Percentiles rank a stretch among this genome's conserved stretches.
phyloP scores from a whole-genome alignment of 1,139 yeast genomes.

The Nakaseomyces nivariensis region DNA sequence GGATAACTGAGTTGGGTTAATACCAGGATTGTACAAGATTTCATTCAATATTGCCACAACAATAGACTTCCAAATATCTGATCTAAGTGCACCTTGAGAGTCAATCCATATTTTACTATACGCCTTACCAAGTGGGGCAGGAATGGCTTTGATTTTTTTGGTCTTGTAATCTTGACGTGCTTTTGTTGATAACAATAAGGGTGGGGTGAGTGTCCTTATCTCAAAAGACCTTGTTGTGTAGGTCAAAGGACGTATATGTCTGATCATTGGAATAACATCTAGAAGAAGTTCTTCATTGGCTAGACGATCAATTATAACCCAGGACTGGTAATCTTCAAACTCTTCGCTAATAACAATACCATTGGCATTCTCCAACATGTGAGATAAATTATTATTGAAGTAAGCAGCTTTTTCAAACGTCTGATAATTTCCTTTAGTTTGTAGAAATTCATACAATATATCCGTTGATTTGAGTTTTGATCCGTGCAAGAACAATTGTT shows the following conservation, averaged over 20 bases:
- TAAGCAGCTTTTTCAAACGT: conserved; percentile 13
- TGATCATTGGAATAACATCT: conserved; percentile 16
- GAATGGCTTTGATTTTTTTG: conserved; percentile 4
- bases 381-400: conserved; percentile 14
- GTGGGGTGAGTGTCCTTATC: conserved; percentile 25
- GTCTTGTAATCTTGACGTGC: neutral
- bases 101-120: conserved; percentile 70
- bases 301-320: conserved; percentile 21
- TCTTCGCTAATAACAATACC: conserved; percentile 25
- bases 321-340: conserved; percentile 19
- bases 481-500: conserved; percentile 22
- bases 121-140: conserved; percentile 48
- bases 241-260: conserved; percentile 18
- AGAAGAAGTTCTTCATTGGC: conserved; percentile 13
- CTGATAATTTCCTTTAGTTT: conserved; percentile 16
- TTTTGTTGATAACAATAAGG: conserved; percentile 14
- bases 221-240: conserved; percentile 28
- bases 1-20: conserved; percentile 33
- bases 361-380: conserved; percentile 15
- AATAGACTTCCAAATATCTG: conserved; percentile 48
- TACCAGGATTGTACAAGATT: conserved; percentile 62
- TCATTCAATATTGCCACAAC: conserved; percentile 40
- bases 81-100: conserved; percentile 49
- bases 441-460: conserved; percentile 17
- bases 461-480: conserved; percentile 24